Evolutionary conservation across 805 yeast species (phyloP).

Genomic region (Wickerhamomyces hampshirensis): DNA sequence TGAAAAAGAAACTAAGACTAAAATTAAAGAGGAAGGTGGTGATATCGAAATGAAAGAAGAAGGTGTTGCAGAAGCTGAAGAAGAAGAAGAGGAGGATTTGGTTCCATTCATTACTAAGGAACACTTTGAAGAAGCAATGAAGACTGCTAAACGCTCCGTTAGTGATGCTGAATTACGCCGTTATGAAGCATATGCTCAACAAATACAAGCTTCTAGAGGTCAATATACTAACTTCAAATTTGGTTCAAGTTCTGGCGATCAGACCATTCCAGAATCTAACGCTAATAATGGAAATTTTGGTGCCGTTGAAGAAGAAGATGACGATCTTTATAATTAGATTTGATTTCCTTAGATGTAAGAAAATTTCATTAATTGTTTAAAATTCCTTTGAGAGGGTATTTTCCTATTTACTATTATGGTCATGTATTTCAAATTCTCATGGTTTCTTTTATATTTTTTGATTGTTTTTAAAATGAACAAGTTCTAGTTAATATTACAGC

Average conservation of each 20-base stretch:
- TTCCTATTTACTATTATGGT: no score
- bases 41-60: constrained; percentile 46
- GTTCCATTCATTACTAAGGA: constrained; percentile 93
- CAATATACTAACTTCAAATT: constrained; percentile 88
- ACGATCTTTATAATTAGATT: constrained; percentile 47
- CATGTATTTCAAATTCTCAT: no score
- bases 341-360: not conserved
- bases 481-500: not conserved
- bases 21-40: constrained; percentile 38
- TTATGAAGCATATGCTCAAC: constrained; percentile 97
- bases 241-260: constrained; percentile 33
- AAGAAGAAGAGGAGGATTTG: constrained; percentile 79
- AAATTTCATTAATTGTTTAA: not conserved
- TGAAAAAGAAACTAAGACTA: constrained; percentile 36
- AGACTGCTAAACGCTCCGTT: constrained; percentile 96
- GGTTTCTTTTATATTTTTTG: not conserved
- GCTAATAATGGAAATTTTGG: constrained; percentile 36
- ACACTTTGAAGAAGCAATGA: constrained; percentile 99
- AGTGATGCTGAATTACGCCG: constrained; percentile 97
- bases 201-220: constrained; percentile 93
- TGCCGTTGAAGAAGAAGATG: constrained; percentile 58
- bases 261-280: constrained; percentile 33
- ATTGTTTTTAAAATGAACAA: no score
- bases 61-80: constrained; percentile 49
- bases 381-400: no score